Percentiles rank a stretch among this genome's conserved stretches.
Conservation (phyloP, 2,329 filamentous ascomycete genomes). For the Aspergillus pseudonomiae region DNA sequence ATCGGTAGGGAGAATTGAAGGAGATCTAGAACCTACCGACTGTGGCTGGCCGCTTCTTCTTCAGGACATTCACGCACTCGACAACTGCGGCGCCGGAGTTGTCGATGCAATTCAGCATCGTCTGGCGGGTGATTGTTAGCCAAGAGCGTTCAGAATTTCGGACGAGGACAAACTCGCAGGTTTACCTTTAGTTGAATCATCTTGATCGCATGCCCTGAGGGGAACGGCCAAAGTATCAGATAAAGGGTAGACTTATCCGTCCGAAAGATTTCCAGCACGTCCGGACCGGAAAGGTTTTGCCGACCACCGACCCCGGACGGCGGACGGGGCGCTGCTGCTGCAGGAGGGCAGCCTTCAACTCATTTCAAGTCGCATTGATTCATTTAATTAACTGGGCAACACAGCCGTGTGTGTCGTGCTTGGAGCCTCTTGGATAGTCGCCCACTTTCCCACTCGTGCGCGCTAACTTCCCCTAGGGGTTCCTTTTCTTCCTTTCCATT, state of each 20-base stretch:
- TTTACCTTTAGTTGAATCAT: conserved; percentile 89
- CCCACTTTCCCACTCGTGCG: conserved; percentile 12
- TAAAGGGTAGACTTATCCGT: conserved; percentile 5
- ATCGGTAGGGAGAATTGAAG: neutral
- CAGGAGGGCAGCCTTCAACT: neutral
- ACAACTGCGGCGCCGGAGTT: conserved; percentile 97
- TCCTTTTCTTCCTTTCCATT: conserved; percentile 6
- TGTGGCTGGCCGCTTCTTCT: conserved; percentile 80
- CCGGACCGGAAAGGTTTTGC: conserved; percentile 28
- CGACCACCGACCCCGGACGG: conserved; percentile 28
- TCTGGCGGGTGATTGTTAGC: conserved; percentile 54
- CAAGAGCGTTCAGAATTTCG: neutral
- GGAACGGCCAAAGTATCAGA: conserved; percentile 2
- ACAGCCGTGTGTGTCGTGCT: conserved; percentile 6
- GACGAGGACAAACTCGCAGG: neutral
- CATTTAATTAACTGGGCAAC: conserved; percentile 14
- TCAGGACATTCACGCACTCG: conserved; percentile 91
- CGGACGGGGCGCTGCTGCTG: neutral
- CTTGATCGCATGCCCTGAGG: conserved; percentile 48
- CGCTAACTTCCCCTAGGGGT: conserved; percentile 16
- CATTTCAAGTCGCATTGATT: conserved; percentile 9
- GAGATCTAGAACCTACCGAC: conserved; percentile 66
- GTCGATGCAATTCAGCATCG: conserved; percentile 99
- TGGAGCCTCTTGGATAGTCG: conserved; percentile 4
- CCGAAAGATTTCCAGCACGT: conserved; percentile 24